Evolutionary conservation across 1,284 basidiomycete genomes (phyloP).

Genomic region (Pseudozyma thailandica): DNA sequence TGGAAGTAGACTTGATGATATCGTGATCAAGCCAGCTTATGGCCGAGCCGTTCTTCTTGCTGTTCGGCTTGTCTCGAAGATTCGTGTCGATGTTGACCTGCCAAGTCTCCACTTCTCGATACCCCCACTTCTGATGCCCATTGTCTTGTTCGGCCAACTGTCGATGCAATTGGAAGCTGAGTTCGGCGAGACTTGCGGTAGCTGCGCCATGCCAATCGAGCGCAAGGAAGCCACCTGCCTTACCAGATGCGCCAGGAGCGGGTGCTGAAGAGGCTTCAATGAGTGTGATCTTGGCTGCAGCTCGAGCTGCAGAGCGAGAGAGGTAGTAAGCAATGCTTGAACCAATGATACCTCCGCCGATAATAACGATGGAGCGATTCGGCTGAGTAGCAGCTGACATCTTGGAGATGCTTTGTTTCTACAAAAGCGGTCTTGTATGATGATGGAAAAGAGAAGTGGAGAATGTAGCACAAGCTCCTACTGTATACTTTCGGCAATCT

Average conservation of each 20-base stretch:
- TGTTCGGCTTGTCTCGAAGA: constrained; percentile 31
- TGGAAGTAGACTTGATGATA: constrained; percentile 56
- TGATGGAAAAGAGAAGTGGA: neutral
- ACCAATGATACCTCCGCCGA: constrained; percentile 79
- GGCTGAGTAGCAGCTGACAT: constrained; percentile 33
- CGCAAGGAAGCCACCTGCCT: constrained; percentile 90
- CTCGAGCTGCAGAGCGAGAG: constrained; percentile 26
- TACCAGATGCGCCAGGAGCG: constrained; percentile 79
- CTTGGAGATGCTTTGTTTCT: neutral
- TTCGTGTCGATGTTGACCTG: constrained; percentile 54
- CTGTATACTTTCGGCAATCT: no score
- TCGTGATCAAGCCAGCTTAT: constrained; percentile 66
- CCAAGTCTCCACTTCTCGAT: constrained; percentile 74
- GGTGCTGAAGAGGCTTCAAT: constrained; percentile 78
- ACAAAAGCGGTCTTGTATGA: neutral
- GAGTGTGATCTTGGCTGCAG: constrained; percentile 69
- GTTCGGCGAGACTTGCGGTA: constrained; percentile 73
- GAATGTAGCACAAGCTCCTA: no score
- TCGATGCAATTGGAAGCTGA: constrained; percentile 84
- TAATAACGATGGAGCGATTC: constrained; percentile 56
- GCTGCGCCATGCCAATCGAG: constrained; percentile 75
- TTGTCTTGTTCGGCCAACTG: constrained; percentile 78
- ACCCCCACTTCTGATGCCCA: constrained; percentile 83
- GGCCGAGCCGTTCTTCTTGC: constrained; percentile 27
- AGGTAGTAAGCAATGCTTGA: constrained; percentile 85